A percentile compares a stretch with the other conserved stretches of the same genome.
Evolutionary conservation across 768 basidiomycete species (phyloP).

Genomic region (Boletus subcaerulescens): DNA sequence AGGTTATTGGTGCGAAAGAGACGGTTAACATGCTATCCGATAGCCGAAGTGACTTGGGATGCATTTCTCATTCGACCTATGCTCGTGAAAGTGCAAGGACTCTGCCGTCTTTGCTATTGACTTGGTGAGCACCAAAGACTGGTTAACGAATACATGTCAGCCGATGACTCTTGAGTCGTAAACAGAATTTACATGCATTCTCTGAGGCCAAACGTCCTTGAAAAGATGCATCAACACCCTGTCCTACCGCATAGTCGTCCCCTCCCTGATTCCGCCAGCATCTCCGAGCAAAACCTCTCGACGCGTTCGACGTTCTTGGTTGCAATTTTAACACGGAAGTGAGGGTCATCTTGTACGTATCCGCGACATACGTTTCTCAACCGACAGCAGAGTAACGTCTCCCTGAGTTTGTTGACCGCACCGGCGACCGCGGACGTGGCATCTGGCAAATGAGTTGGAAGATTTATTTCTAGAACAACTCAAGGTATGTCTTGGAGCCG

Average conservation of each 20-base stretch:
- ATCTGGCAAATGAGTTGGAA: no score
- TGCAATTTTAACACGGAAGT: no score
- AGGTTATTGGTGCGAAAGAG: not conserved
- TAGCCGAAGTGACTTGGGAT: no score
- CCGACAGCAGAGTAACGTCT: not conserved
- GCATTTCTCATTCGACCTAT: not conserved
- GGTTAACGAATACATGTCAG: no score
- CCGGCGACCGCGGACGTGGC: no score
- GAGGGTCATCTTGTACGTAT: no score
- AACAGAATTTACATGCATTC: not conserved
- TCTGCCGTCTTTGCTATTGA: not conserved
- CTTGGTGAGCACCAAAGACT: not conserved
- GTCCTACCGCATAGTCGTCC: not conserved
- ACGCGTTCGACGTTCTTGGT: not conserved
- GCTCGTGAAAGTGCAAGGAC: not conserved
- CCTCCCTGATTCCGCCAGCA: not conserved
- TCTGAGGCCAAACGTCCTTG: no score
- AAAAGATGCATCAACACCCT: no score
- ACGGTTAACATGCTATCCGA: not conserved
- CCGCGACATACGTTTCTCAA: no score
- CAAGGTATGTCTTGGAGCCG: not conserved
- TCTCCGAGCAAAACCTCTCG: not conserved
- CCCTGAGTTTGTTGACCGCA: no score
- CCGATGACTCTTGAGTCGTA: not conserved
- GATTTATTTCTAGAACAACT: not conserved